phyloP scores from a whole-genome alignment of 805 yeast species.

The Kazachstania africana region DNA sequence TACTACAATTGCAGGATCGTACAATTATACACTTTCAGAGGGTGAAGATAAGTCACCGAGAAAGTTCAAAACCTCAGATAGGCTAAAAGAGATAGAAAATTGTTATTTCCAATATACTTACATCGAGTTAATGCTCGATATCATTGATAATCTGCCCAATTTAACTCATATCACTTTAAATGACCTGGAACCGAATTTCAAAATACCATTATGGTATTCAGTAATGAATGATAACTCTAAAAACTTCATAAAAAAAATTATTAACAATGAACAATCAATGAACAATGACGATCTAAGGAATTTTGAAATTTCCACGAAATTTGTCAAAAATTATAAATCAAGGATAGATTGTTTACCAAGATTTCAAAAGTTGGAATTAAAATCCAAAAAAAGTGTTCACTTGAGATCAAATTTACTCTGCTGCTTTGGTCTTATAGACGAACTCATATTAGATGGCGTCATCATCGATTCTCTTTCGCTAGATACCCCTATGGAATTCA shows the following conservation, averaged over 20 bases:
- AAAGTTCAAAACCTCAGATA: neutral
- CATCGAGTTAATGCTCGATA: conserved; percentile 29
- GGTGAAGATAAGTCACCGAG: conserved; percentile 1
- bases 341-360: conserved; percentile 21
- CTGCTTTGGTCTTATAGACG: conserved; percentile 34
- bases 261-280: conserved; percentile 24
- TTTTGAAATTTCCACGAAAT: conserved; percentile 20
- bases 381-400: conserved; percentile 10
- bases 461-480: conserved; percentile 35
- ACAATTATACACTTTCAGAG: conserved; percentile 8
- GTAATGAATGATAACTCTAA: conserved; percentile 24
- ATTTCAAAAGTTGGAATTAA: conserved; percentile 17
- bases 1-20: conserved; percentile 17
- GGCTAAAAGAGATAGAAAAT: conserved; percentile 2
- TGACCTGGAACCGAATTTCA: conserved; percentile 42
- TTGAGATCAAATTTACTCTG: conserved; percentile 34
- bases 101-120: conserved; percentile 23
- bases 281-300: conserved; percentile 21
- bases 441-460: conserved; percentile 34
- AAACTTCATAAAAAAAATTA: conserved; percentile 24
- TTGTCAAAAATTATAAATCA: conserved; percentile 18
- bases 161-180: conserved; percentile 30
- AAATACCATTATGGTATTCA: conserved; percentile 36
- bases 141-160: conserved; percentile 38
- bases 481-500: conserved; percentile 25